Percentiles rank a stretch among this genome's conserved stretches.
Evolutionary conservation across 495 filamentous ascomycete genomes (phyloP).

Genomic region (Penicillium dipodomyicola): DNA sequence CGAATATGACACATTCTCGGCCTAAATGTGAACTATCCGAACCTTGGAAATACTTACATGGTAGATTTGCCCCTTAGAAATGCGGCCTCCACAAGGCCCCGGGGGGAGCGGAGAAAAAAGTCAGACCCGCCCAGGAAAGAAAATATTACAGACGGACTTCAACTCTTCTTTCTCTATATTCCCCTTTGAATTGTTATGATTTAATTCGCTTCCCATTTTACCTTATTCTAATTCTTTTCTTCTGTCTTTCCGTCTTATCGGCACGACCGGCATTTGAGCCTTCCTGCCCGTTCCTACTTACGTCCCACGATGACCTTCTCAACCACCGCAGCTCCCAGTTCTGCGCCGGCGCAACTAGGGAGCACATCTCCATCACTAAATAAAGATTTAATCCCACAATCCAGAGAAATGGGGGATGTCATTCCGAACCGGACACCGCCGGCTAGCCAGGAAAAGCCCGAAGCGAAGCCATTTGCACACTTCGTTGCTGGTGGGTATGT

Average conservation of each 20-base stretch:
- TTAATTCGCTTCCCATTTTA: not conserved
- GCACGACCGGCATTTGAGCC: not conserved
- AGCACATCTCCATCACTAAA: slow-evolving; percentile 6
- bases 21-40: not conserved
- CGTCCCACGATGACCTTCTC: slow-evolving; percentile 20
- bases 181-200: slow-evolving; percentile 2
- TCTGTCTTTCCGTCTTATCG: not conserved
- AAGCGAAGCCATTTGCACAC: slow-evolving; percentile 82
- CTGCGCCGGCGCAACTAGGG: slow-evolving; percentile 31
- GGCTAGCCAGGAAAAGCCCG: slow-evolving; percentile 43
- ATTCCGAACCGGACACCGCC: slow-evolving; percentile 41
- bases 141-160: slow-evolving; percentile 7
- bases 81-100: slow-evolving; percentile 4
- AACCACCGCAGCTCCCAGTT: slow-evolving; percentile 21
- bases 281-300: slow-evolving; percentile 2
- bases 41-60: not conserved
- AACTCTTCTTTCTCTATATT: not conserved
- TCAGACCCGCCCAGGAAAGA: slow-evolving; percentile 7
- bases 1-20: slow-evolving; percentile 1
- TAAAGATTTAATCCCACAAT: slow-evolving; percentile 39
- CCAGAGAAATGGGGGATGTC: slow-evolving; percentile 60
- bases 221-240: not conserved
- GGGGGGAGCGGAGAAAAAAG: slow-evolving; percentile 1
- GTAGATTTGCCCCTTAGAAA: slow-evolving; percentile 7
- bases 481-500: slow-evolving; percentile 81